Evolutionary conservation across 2,329 filamentous ascomycete species (phyloP), one percentile per base, ranked within the genome.

Genomic region (Capronia coronata): DNA sequence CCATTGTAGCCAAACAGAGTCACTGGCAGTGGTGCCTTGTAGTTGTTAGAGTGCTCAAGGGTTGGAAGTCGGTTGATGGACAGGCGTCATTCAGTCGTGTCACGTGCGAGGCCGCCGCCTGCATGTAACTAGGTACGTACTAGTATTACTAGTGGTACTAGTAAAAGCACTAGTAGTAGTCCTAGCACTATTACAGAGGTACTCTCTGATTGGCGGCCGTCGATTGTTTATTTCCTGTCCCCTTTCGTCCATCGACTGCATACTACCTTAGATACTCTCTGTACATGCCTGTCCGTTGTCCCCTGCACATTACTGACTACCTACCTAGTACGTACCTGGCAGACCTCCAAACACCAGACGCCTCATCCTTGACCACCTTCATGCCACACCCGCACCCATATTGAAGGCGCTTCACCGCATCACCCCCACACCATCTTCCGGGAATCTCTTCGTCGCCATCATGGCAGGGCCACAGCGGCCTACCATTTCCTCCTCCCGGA

Each of bases 381-480:
- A n/a, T n/a, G n/a, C n/a, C n/a, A n/a, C n/a, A n/a, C n/a, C n/a
- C 29, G 11, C 7, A 32, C n/a, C 7, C n/a, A 32, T 32, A 8
- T 32, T 32, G 7, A 7, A 25, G 19, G 38, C 16, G 19, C 38
- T 3, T 9, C 21, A 9, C 19, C 16, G 19, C 38, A 13, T 9
- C 21, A 9, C 19, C 13, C 3, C 13, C 19, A 18, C 21, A 3
- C 2, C 19, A 13, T 41, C 21, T 14, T 13, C 23, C 39, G 9
- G 3, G 22, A 13, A 8, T 8, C 18, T 25, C 30, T 23, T 1
- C 37, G 29, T 22, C 48, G 11, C 16, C 49, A 64, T 16, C 46
- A 81, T 82, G 78, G 75, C 75, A 65, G 75, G 74, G 65, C 67
- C 75, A 54, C 71, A 73, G 57, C 71, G 77, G 64, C 71, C 75